These are phyloP conservation scores for Fusarium sp. DNA, from an alignment of 2,329 filamentous ascomycete genomes.

Conservation along the genomic window DNA sequence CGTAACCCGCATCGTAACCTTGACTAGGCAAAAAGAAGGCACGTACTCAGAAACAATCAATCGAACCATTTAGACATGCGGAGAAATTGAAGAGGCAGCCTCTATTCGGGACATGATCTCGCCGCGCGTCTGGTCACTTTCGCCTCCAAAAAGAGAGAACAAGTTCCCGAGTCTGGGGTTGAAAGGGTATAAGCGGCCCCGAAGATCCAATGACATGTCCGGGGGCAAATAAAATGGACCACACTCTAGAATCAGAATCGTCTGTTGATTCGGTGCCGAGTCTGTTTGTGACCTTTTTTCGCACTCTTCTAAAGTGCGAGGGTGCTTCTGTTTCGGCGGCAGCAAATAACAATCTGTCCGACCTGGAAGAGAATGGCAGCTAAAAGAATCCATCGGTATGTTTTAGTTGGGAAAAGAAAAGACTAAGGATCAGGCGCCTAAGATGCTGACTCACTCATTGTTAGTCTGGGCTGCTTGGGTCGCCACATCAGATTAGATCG, in stretches of 20 bases:
- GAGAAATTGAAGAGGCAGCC: constrained; percentile 11
- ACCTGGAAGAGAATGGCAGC: constrained; percentile 14
- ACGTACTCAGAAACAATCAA: constrained; percentile 38
- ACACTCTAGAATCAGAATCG: neutral
- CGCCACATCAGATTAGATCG: constrained; percentile 37
- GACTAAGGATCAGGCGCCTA: neutral
- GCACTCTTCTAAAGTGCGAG: constrained; percentile 18
- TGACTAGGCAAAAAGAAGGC: constrained; percentile 34
- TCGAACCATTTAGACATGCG: constrained; percentile 42
- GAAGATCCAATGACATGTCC: constrained; percentile 30
- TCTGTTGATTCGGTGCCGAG: constrained; percentile 18
- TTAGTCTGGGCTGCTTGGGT: constrained; percentile 1
- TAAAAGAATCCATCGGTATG: constrained; percentile 1
- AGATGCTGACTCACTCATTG: constrained; percentile 37
- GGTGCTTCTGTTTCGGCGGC: neutral
- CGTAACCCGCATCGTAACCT: constrained; percentile 38
- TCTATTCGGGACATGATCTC: constrained; percentile 16
- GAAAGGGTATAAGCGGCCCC: constrained; percentile 36
- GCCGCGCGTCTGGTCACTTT: constrained; percentile 43
- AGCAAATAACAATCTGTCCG: constrained; percentile 15
- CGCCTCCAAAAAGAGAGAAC: constrained; percentile 1
- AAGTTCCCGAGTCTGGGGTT: constrained; percentile 10
- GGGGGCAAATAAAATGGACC: constrained; percentile 24
- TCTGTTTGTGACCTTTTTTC: neutral
- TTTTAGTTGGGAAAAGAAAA: neutral